Evolutionary conservation across 1,139 yeast genomes (phyloP), one percentile per base, ranked within the genome.

Genomic region (Arxiozyma heterogenica): DNA sequence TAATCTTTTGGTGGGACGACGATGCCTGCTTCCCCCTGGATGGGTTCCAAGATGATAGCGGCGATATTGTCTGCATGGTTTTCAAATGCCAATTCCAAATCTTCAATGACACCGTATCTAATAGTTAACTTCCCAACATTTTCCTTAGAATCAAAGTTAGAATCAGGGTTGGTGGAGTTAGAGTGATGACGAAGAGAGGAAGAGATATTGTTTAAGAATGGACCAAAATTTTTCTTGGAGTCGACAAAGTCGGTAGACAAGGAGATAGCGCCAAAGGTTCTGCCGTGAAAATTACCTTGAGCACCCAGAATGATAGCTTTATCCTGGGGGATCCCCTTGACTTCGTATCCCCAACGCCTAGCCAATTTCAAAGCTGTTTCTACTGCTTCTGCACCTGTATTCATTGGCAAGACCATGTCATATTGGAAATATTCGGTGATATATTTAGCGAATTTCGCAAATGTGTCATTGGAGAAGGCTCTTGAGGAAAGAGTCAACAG

Each of bases 11-110:
- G 95, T 53, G 98, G 98, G 30, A 91, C 96, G 43, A 91, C 95
- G 62, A 91, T 91, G 64, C 98, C 98, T 42, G 98, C 98, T 73
- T 91, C 98, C 70, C 98, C 98, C 73, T 91, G 98, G 66, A 91
- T 91, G 59, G 98, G 98, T 74, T 91, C 98, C 62, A 91, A 81
- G 61, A 91, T 75, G 61, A 91, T 82, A 46, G 96, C 98, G 47
- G 96, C 96, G 61, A 91, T 83, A 70, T 84, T 85, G 71, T 87
- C 94, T 59, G 97, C 97, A 38, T 95, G 93, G 56, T 82, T 82
- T 62, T 78, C 75, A 67, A 89, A 84, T 1, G 95, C 96, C 66
- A 77, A 77, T 72, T 89, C 94, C 55, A 91, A 82, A 68, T 91
- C 98, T 68, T 82, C 96, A 66, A 89, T 81, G 59, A 77, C 81